Evolutionary conservation across 1,139 yeast genomes (phyloP), one percentile per base, ranked within the genome.

Genomic region (Insectozyma bohioensis): DNA sequence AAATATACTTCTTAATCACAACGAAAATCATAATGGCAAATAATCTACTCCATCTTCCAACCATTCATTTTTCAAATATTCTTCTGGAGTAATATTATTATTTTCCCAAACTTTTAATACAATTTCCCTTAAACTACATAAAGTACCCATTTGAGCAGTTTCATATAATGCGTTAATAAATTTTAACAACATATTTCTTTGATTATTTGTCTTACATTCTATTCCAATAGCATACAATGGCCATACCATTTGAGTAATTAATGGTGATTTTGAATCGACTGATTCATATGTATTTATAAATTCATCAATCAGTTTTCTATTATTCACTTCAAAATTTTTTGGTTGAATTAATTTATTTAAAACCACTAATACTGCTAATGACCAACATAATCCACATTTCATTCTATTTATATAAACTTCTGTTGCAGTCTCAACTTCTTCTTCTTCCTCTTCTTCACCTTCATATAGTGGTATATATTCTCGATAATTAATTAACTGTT

Each of bases 191-290:
- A 38, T 38, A 0, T 39, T 32, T 30, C 63, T 46, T 30, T 70
- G 72, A 13, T 42, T 53, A 0, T 37, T 46, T 0, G 61, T 53
- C 10, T 45, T 42, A 33, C 74, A 65, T 39, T 62, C 66, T 30
- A 75, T 57, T 2, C 70, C 74, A 28, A 74, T 56, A 6, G 71
- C 69, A 47, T 69, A 72, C 1, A 74, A 56, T 0, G 80, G 80
- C 80, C 80, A 75, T 2, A 75, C 78, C 80, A 75, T 75, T 43
- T 75, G 80, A 1, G 78, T 72, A 2, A 72, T 69, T 16, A 67
- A 50, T 2, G 78, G 75, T 2, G 72, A 61, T 6, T 48, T 46
- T 1, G 67, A 48, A 14, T 70, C 65, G 63, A 75, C 54, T 0
- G 70, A 51, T 2, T 61, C 57, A 43, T 74, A 73, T 2, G 65